These are phyloP conservation scores for Fusarium burgessii DNA, from an alignment of 2,329 filamentous ascomycete species.

Conservation along the genomic window DNA sequence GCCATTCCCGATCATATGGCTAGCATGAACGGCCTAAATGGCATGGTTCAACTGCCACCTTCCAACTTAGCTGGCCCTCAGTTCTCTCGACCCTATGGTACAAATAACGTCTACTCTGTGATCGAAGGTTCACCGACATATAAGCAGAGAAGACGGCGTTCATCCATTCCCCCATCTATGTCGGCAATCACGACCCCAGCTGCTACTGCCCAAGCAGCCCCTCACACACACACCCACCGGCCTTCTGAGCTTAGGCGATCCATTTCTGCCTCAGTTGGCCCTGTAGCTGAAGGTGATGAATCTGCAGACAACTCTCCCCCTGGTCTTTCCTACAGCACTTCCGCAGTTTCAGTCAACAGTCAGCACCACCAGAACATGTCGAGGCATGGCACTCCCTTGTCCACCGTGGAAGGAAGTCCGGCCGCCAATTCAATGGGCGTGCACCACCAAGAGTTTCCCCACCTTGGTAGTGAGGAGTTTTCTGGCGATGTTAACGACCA, in stretches of 20 bases:
- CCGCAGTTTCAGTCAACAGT: slow-evolving; percentile 70
- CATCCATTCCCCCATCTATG: slow-evolving; percentile 87
- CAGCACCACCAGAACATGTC: slow-evolving; percentile 87
- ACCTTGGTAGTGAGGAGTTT: slow-evolving; percentile 72
- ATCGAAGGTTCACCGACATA: slow-evolving; percentile 99
- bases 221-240: slow-evolving; percentile 82
- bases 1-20: slow-evolving; percentile 88
- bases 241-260: slow-evolving; percentile 93
- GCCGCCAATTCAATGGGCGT: slow-evolving; percentile 77
- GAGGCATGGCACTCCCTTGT: slow-evolving; percentile 89
- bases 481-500: slow-evolving; percentile 66
- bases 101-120: slow-evolving; percentile 90
- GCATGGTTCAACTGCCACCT: slow-evolving; percentile 90
- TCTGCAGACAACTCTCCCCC: slow-evolving; percentile 82
- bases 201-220: slow-evolving; percentile 69
- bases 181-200: slow-evolving; percentile 75
- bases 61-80: slow-evolving; percentile 85
- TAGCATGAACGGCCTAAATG: slow-evolving; percentile 80
- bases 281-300: slow-evolving; percentile 83
- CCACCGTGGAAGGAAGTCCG: slow-evolving; percentile 85
- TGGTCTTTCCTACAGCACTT: slow-evolving; percentile 78
- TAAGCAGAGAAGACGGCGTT: slow-evolving; percentile 94
- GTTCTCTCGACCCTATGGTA: slow-evolving; percentile 78
- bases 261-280: slow-evolving; percentile 87
- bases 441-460: slow-evolving; percentile 78